Percentiles rank a stretch among this genome's conserved stretches.
These are phyloP conservation scores for Wickerhamiella shivajii DNA, from an alignment of 805 yeast species.

Conservation along the genomic window DNA sequence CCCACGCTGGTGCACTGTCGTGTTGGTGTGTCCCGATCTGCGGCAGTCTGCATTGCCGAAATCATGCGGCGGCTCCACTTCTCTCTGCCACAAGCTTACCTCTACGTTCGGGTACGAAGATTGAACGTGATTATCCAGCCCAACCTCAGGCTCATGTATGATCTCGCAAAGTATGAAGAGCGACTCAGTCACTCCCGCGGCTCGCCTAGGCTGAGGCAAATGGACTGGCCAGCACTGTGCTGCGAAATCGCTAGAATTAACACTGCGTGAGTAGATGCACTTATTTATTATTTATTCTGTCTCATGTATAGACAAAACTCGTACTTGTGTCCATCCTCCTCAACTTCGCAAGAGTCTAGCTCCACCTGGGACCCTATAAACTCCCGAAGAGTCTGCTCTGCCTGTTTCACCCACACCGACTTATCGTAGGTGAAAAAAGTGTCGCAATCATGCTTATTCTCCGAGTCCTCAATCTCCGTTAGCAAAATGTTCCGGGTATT, in stretches of 20 bases:
- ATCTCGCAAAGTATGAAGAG: conserved; percentile 59
- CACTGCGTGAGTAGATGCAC: neutral
- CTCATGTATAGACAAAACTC: conserved; percentile 41
- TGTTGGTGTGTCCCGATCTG: conserved; percentile 90
- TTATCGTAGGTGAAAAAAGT: conserved; percentile 37
- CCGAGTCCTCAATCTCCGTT: conserved; percentile 44
- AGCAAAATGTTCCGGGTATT: conserved; percentile 43
- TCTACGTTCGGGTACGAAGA: conserved; percentile 78
- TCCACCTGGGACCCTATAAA: conserved; percentile 27
- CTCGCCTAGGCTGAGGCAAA: conserved; percentile 34
- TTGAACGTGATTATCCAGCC: conserved; percentile 91
- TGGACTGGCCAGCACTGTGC: conserved; percentile 82
- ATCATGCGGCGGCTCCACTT: conserved; percentile 65
- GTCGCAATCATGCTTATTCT: conserved; percentile 42
- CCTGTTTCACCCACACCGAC: conserved; percentile 22
- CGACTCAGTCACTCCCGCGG: conserved; percentile 18
- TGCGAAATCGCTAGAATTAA: conserved; percentile 48
- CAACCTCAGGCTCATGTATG: conserved; percentile 81
- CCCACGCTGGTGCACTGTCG: conserved; percentile 75
- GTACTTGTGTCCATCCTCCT: conserved; percentile 40
- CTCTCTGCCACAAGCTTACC: conserved; percentile 62
- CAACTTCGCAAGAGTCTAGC: conserved; percentile 14
- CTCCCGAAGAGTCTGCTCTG: conserved; percentile 26
- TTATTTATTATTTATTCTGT: conserved; percentile 5
- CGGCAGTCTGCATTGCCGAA: conserved; percentile 91